Conservation (phyloP, 208 protist genomes). For the Trypanosoma boissoni region DNA sequence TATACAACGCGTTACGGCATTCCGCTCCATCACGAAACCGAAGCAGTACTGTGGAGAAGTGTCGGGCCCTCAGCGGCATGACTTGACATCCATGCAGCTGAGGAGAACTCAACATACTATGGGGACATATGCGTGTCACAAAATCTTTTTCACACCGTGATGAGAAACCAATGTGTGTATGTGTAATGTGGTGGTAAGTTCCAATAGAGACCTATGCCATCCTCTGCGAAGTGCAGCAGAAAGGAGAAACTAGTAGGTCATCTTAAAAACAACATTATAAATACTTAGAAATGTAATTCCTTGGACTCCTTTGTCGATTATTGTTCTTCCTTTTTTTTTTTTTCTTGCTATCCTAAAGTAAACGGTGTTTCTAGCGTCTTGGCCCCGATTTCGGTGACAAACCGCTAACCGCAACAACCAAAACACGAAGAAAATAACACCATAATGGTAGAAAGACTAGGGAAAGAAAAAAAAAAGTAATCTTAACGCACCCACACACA, state of each 20-base stretch:
- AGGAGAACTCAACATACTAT: slow-evolving; percentile 25
- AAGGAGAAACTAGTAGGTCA: slow-evolving; percentile 22
- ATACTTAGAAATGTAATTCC: too few relatives aligned
- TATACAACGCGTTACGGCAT: slow-evolving; percentile 36
- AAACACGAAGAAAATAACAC: too few relatives aligned
- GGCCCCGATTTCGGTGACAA: too few relatives aligned
- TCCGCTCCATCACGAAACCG: slow-evolving; percentile 23
- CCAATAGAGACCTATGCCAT: slow-evolving; percentile 7
- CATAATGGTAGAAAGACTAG: too few relatives aligned
- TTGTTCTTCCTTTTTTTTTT: too few relatives aligned
- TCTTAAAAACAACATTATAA: slow-evolving; percentile 18
- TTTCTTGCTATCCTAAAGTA: too few relatives aligned
- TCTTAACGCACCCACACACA: too few relatives aligned
- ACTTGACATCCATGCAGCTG: slow-evolving; percentile 19
- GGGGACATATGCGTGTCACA: slow-evolving; percentile 34
- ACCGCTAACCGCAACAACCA: too few relatives aligned
- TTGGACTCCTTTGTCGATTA: too few relatives aligned
- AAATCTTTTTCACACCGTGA: slow-evolving; percentile 29
- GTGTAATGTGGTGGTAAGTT: too few relatives aligned
- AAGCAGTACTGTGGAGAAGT: slow-evolving; percentile 41
- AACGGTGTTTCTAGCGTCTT: too few relatives aligned
- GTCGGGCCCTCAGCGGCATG: slow-evolving; percentile 46
- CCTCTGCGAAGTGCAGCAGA: slow-evolving; percentile 10
- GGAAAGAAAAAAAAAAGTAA: too few relatives aligned
- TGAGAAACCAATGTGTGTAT: slow-evolving; percentile 22